Evolutionary conservation across 1,139 yeast genomes (phyloP).

Genomic region (Suhomyces wounanorum): DNA sequence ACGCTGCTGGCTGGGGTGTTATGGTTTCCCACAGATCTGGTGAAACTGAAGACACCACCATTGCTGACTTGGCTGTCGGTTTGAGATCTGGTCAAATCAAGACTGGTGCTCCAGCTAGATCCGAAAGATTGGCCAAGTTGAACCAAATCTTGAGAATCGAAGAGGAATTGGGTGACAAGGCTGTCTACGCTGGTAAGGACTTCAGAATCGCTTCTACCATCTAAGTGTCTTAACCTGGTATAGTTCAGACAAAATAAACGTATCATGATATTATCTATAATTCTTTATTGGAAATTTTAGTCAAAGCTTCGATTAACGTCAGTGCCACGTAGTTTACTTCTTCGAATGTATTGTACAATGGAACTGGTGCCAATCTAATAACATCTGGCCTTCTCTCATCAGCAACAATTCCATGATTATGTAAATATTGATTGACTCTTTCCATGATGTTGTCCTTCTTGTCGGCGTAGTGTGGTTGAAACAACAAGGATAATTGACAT

Average conservation of each 20-base stretch:
- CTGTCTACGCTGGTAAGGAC: constrained; percentile 87
- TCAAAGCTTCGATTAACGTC: constrained; percentile 7
- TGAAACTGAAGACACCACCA: constrained; percentile 97
- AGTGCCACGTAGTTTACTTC: constrained; percentile 46
- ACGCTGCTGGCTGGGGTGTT: constrained; percentile 94
- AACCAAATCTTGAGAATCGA: constrained; percentile 96
- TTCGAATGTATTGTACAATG: constrained; percentile 74
- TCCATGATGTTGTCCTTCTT: constrained; percentile 58
- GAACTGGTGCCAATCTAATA: constrained; percentile 79
- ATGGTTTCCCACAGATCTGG: constrained; percentile 99
- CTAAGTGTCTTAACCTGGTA: constrained; percentile 12
- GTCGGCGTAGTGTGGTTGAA: constrained; percentile 53
- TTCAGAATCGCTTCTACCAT: constrained; percentile 55
- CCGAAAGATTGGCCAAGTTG: constrained; percentile 97
- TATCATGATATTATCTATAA: constrained; percentile 5
- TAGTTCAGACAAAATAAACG: constrained; percentile 6
- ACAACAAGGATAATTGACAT: constrained; percentile 74
- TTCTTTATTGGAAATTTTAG: constrained; percentile 2
- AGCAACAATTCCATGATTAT: constrained; percentile 65
- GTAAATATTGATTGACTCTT: constrained; percentile 51
- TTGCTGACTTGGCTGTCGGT: constrained; percentile 96
- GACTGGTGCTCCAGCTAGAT: constrained; percentile 99
- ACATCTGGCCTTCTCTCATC: constrained; percentile 92
- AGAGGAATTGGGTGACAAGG: constrained; percentile 95
- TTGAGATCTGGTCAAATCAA: constrained; percentile 96